Evolutionary conservation across 2,329 filamentous ascomycete genomes (phyloP), one percentile per base, ranked within the genome.

Genomic region (Aspergillus japonicus): DNA sequence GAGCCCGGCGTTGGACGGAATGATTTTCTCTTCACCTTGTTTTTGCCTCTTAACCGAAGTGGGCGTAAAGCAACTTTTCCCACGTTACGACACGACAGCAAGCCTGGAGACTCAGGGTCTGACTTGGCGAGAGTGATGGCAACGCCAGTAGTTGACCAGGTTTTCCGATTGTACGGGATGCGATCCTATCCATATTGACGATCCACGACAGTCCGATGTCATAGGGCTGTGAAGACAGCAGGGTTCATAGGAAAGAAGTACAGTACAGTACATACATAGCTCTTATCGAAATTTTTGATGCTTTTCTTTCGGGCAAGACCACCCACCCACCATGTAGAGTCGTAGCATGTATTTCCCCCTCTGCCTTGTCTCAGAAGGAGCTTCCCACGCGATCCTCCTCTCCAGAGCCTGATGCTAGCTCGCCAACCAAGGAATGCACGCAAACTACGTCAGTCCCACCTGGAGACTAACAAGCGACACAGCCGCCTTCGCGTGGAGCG

Each of bases 61-160:
- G 60, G 59, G 56, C 64, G 64, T 66, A 55, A 66, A 59, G 60
- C 58, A 51, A 54, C 48, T 60, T 56, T 53, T 59, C 61, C 56
- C 62, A 60, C 42, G 42, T 53, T 47, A 62, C 49, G 59, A 60
- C 58, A 59, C 35, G 57, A 61, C 23, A 39, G 56, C 50, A 58
- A 61, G 54, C 56, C 55, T 47, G 47, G 31, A 52, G 12, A 29
- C 44, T 42, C 29, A 14, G 52, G 50, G 53, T 39, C 16, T 44
- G 6, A 19, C 39, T 16, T 19, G 19, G 39, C 39, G 16, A 44
- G 39, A 5, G 33, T 7, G 16, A 16, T 44, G 39, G 5, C 39
- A 44, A 19, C 39, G 39, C 39, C 14, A 44, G 39, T 44, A 44
- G 39, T 19, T 19, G 16, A 19, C 39, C 39, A 44, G 7, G 14